Percentiles rank a stretch among this genome's conserved stretches.
These are phyloP conservation scores for Lactarius hatsudake DNA, from an alignment of 768 basidiomycete genomes.

Conservation along the genomic window DNA sequence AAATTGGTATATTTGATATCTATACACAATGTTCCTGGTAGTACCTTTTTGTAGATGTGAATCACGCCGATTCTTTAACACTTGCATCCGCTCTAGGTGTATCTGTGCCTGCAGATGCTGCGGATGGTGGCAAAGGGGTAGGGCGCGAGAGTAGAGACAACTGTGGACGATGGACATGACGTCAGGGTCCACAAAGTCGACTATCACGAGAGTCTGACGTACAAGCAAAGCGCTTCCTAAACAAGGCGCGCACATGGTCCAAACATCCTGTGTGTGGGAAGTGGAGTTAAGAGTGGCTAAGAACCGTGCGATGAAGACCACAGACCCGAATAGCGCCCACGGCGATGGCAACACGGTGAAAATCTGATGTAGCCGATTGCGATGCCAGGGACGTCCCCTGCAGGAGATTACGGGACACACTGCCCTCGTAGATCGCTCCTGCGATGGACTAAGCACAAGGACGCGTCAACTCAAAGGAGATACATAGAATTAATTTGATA, in stretches of 20 bases:
- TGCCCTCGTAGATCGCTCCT: constrained; percentile 57
- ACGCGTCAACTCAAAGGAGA: constrained; percentile 14
- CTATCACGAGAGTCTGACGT: constrained; percentile 3
- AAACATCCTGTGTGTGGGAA: constrained; percentile 22
- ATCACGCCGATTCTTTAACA: background rate
- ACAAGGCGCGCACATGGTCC: constrained; percentile 28
- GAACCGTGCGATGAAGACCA: constrained; percentile 2
- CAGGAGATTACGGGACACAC: constrained; percentile 15
- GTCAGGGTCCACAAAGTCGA: constrained; percentile 3
- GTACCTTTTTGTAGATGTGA: constrained; percentile 4
- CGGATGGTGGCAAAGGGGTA: constrained; percentile 10
- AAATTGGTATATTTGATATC: constrained; percentile 12
- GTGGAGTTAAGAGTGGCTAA: constrained; percentile 12
- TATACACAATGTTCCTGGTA: constrained; percentile 8
- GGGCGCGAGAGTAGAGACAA: constrained; percentile 25
- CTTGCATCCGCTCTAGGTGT: background rate
- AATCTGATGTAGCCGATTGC: background rate
- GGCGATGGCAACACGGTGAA: constrained; percentile 7
- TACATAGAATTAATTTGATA: constrained; percentile 9
- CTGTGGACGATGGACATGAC: constrained; percentile 11
- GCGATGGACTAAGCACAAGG: constrained; percentile 57
- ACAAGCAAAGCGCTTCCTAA: constrained; percentile 27
- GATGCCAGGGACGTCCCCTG: background rate
- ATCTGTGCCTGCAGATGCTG: constrained; percentile 6
- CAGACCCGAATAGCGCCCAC: constrained; percentile 24